phyloP scores from a whole-genome alignment of 352 stramenopile genomes.

The Phytopythium helicoides region DNA sequence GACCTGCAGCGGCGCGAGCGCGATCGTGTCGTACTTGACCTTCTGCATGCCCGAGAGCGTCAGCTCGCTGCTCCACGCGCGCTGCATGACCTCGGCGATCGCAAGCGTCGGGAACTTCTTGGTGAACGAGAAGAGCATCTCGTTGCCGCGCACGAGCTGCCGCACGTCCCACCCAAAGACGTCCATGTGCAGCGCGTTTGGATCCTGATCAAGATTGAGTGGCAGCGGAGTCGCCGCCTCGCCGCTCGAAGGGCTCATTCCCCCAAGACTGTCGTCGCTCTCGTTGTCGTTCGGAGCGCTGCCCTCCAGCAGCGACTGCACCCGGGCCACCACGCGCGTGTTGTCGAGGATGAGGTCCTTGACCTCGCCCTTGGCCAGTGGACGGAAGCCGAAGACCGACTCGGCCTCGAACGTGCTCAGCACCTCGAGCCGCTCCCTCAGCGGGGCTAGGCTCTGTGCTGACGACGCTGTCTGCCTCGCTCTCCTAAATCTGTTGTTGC shows the following conservation, averaged over 20 bases:
- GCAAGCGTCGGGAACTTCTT: conserved; percentile 37
- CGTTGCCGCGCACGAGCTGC: conserved; percentile 28
- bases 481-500: too few species aligned
- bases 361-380: conserved; percentile 23
- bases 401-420: conserved; percentile 30
- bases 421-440: conserved; percentile 10
- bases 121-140: conserved; percentile 48
- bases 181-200: conserved; percentile 13
- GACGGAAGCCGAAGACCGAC: conserved; percentile 40
- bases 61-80: conserved; percentile 42
- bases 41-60: conserved; percentile 29
- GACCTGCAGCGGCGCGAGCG: conserved; percentile 48
- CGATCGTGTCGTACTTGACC: conserved; percentile 45
- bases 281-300: background rate
- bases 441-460: background rate
- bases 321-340: conserved; percentile 17
- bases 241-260: background rate
- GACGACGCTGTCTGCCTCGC: too few species aligned
- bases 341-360: conserved; percentile 47
- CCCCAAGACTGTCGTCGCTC: background rate
- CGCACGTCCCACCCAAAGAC: conserved; percentile 47
- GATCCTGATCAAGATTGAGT: background rate
- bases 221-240: background rate
- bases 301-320: conserved; percentile 25
- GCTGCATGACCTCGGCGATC: conserved; percentile 38